Evolutionary conservation across 140 eudicot genomes (phyloP).

Genomic region (Anethum foeniculum): DNA sequence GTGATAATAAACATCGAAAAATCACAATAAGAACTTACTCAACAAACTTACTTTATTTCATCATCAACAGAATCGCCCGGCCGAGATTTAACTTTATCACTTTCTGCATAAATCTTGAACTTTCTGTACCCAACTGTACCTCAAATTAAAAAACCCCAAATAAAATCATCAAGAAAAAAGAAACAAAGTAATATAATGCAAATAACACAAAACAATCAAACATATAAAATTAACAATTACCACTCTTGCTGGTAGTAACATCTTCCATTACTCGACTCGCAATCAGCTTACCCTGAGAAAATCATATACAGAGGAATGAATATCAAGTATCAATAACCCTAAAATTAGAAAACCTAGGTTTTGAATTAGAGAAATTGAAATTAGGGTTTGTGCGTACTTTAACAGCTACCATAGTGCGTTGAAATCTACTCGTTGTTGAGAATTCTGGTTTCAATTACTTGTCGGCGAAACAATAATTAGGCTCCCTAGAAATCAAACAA

Average conservation of each 20-base stretch:
- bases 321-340: background rate
- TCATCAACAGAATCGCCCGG: slow-evolving; percentile 13
- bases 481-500: slow-evolving; percentile 2
- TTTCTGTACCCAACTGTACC: slow-evolving; percentile 30
- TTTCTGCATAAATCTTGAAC: slow-evolving; percentile 53
- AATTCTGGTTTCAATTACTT: no score
- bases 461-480: background rate
- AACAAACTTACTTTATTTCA: slow-evolving; percentile 40
- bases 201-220: background rate
- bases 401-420: no score
- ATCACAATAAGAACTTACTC: background rate
- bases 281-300: slow-evolving; percentile 18
- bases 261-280: slow-evolving; percentile 10
- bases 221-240: background rate
- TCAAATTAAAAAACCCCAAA: background rate
- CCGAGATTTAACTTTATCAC: slow-evolving; percentile 19
- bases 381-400: no score
- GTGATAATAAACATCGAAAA: background rate
- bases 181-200: background rate
- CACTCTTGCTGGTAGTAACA: slow-evolving; percentile 2
- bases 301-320: no score
- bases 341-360: background rate
- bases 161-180: background rate
- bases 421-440: no score
- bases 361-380: background rate